These are phyloP conservation scores for Boletus rufocinnamomeus DNA, from an alignment of 768 basidiomycete species.

Conservation along the genomic window DNA sequence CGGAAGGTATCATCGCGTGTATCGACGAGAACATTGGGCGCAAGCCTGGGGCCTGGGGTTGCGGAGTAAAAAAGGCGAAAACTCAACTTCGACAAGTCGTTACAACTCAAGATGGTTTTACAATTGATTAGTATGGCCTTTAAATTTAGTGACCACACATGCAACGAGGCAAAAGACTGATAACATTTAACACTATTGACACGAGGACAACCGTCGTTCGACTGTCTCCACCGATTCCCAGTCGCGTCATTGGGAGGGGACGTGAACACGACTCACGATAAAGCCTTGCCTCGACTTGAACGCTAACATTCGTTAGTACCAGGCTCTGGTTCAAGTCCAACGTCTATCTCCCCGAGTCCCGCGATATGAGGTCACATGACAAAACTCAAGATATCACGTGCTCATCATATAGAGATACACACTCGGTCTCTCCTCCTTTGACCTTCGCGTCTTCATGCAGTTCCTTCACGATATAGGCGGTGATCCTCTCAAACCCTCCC, in stretches of 20 bases:
- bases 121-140: not conserved
- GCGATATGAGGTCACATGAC: slow-evolving; percentile 24
- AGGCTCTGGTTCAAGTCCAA: not conserved
- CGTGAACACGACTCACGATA: too few relatives aligned
- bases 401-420: too few relatives aligned
- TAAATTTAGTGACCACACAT: not conserved
- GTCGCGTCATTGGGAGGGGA: not conserved
- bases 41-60: not conserved
- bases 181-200: too few relatives aligned
- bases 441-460: slow-evolving; percentile 52
- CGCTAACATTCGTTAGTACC: too few relatives aligned
- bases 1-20: slow-evolving; percentile 62
- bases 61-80: slow-evolving; percentile 16
- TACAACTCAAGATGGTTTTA: not conserved
- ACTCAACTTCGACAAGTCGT: not conserved
- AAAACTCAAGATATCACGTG: slow-evolving; percentile 33
- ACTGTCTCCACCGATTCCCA: not conserved
- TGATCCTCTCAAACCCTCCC: slow-evolving; percentile 73
- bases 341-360: not conserved
- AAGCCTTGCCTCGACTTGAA: not conserved
- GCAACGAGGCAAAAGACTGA: slow-evolving; percentile 1
- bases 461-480: slow-evolving; percentile 78
- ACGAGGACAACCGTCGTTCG: not conserved
- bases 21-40: slow-evolving; percentile 63
- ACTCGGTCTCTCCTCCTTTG: too few relatives aligned